Conservation (phyloP, 176 grass and related monocot genomes). For the Cocos nucifera region DNA sequence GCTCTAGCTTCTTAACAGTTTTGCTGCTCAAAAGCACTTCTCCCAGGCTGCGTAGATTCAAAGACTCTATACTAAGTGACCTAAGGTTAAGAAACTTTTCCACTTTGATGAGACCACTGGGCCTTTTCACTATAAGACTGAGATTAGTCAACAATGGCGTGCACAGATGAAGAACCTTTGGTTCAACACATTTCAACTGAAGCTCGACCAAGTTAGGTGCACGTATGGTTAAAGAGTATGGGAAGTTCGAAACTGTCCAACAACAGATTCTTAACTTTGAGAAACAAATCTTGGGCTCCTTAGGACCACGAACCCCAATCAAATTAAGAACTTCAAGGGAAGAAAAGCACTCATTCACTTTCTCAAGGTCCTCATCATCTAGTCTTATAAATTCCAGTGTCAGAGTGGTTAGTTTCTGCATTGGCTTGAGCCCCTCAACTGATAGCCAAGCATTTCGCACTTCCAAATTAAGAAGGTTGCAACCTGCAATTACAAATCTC, state of each 20-base stretch:
- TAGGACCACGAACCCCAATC: slow-evolving; percentile 60
- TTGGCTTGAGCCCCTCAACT: slow-evolving; percentile 45
- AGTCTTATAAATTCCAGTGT: slow-evolving; percentile 61
- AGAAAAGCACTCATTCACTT: slow-evolving; percentile 68
- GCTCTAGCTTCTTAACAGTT: not conserved
- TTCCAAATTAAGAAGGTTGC: slow-evolving; percentile 39
- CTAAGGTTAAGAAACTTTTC: slow-evolving; percentile 34
- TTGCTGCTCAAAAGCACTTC: not conserved
- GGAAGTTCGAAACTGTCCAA: slow-evolving; percentile 55
- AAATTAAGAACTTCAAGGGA: slow-evolving; percentile 60
- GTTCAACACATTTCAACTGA: slow-evolving; percentile 53
- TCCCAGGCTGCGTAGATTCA: not conserved
- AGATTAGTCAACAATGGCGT: slow-evolving; percentile 39
- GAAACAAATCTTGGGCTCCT: slow-evolving; percentile 49
- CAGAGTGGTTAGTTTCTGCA: slow-evolving; percentile 49
- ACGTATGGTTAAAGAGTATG: slow-evolving; percentile 29
- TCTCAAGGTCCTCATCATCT: slow-evolving; percentile 54
- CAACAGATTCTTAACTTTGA: slow-evolving; percentile 44
- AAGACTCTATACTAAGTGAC: slow-evolving; percentile 28
- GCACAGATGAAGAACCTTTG: slow-evolving; percentile 45
- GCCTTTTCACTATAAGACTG: slow-evolving; percentile 43
- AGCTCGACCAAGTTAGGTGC: slow-evolving; percentile 53
- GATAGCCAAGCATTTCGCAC: slow-evolving; percentile 77
- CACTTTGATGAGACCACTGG: slow-evolving; percentile 21
- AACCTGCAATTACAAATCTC: slow-evolving; percentile 28